phyloP scores from a whole-genome alignment of 2,329 filamentous ascomycete genomes.

The Grosmannia penicillata region DNA sequence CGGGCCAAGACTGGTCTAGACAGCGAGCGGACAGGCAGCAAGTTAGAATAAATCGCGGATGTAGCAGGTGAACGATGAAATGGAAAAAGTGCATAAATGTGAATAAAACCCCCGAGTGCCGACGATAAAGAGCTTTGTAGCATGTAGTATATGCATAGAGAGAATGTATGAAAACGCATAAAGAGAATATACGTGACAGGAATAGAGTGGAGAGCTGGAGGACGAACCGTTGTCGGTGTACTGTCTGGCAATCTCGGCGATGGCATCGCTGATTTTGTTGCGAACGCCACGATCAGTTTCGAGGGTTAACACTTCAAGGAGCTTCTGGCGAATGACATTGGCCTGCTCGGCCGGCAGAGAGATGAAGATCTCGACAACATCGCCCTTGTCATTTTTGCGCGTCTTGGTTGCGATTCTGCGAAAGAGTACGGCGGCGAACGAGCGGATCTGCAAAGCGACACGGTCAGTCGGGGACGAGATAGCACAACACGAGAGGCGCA shows the following conservation, averaged over 20 bases:
- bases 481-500: background rate
- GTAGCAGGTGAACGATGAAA: too few relatives aligned
- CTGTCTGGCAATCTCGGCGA: constrained; percentile 88
- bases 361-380: constrained; percentile 72
- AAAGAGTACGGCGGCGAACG: constrained; percentile 88
- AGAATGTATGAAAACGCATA: background rate
- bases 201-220: background rate
- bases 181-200: background rate
- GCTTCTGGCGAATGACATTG: constrained; percentile 65
- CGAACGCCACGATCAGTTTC: constrained; percentile 64
- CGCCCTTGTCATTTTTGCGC: constrained; percentile 57
- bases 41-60: too few relatives aligned
- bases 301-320: constrained; percentile 60
- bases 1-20: constrained; percentile 72
- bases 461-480: background rate
- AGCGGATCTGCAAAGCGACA: constrained; percentile 50
- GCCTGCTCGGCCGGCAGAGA: constrained; percentile 62
- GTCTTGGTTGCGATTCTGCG: constrained; percentile 84
- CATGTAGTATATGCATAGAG: too few relatives aligned
- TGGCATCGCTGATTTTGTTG: constrained; percentile 95
- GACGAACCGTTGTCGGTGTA: constrained; percentile 78
- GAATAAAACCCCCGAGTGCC: too few relatives aligned
- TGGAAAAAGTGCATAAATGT: too few relatives aligned
- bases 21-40: background rate
- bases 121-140: too few relatives aligned